These are phyloP conservation scores for Oropetium thomaeum DNA, from an alignment of 176 grass and related monocot genomes.

Conservation along the genomic window DNA sequence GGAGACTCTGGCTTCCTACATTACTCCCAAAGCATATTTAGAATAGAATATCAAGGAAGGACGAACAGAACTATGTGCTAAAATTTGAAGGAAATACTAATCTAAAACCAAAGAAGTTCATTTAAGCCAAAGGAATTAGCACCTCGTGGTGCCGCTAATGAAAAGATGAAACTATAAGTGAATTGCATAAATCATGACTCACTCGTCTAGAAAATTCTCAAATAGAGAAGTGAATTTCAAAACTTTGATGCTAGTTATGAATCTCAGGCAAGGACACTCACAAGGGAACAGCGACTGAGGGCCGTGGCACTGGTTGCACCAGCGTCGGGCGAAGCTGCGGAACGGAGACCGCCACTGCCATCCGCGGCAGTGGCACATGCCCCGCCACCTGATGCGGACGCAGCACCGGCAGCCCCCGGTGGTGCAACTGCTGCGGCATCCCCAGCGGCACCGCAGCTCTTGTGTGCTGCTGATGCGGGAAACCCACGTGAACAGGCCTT, in stretches of 20 bases:
- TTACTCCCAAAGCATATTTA: constrained; percentile 31
- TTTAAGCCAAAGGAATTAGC: constrained; percentile 12
- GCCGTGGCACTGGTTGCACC: constrained; percentile 35
- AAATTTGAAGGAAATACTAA: not conserved
- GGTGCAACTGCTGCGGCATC: constrained; percentile 45
- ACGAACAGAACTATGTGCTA: not conserved
- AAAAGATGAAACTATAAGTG: constrained; percentile 9
- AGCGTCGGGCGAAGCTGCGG: constrained; percentile 37
- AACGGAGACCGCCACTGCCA: constrained; percentile 24
- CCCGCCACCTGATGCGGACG: constrained; percentile 36
- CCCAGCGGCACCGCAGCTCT: constrained; percentile 31
- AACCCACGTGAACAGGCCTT: constrained; percentile 30
- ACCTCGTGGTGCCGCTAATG: not conserved
- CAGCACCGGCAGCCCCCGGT: constrained; percentile 32
- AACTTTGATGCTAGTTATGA: constrained; percentile 12
- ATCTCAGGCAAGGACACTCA: constrained; percentile 35
- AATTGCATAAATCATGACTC: constrained; percentile 1
- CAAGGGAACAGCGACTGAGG: constrained; percentile 42
- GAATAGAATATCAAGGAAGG: constrained; percentile 11
- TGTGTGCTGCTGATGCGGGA: constrained; percentile 38
- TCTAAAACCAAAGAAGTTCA: not conserved
- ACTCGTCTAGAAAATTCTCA: not conserved
- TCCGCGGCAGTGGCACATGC: constrained; percentile 28
- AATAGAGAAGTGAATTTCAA: constrained; percentile 18
- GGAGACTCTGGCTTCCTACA: constrained; percentile 84